Evolutionary conservation across 1,284 basidiomycete species (phyloP).

Genomic region (Melampsora americana): DNA sequence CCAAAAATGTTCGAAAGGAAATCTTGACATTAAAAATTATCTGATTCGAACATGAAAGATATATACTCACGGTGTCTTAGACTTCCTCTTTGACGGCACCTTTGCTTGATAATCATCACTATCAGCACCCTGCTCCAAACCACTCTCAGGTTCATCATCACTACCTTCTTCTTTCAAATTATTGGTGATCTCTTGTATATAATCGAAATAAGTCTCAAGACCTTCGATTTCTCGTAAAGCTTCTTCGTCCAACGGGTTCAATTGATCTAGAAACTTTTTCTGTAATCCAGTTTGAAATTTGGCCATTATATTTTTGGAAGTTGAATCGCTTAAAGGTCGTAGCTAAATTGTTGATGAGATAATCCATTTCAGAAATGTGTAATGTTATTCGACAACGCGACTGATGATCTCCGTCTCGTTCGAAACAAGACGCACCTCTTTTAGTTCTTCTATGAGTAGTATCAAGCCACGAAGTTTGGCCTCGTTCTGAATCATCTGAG

Average conservation of each 20-base stretch:
- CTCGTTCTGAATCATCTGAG: slow-evolving; percentile 64
- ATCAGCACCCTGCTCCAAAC: slow-evolving; percentile 23
- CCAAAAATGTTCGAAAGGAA: neutral
- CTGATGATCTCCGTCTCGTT: slow-evolving; percentile 11
- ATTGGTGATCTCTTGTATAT: slow-evolving; percentile 4
- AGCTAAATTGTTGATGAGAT: slow-evolving; percentile 58
- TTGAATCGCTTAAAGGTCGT: slow-evolving; percentile 67
- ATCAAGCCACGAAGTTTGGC: slow-evolving; percentile 63
- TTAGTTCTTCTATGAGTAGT: slow-evolving; percentile 63
- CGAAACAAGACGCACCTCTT: slow-evolving; percentile 59
- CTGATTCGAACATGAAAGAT: neutral
- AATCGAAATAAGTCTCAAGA: slow-evolving; percentile 19
- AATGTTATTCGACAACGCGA: slow-evolving; percentile 9
- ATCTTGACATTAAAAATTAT: neutral
- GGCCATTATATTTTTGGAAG: slow-evolving; percentile 67
- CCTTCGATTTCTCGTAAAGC: slow-evolving; percentile 4
- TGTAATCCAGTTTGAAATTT: slow-evolving; percentile 65
- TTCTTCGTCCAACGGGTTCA: neutral
- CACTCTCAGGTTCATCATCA: slow-evolving; percentile 18
- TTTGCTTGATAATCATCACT: slow-evolving; percentile 38
- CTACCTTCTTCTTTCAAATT: slow-evolving; percentile 14
- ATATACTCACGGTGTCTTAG: slow-evolving; percentile 29
- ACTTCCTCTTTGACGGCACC: slow-evolving; percentile 1
- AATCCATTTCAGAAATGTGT: slow-evolving; percentile 17
- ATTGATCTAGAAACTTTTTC: slow-evolving; percentile 62